Percentiles rank a stretch among this genome's conserved stretches.
Evolutionary conservation across 805 yeast genomes (phyloP).

Genomic region (Saccharomyces mikatae): DNA sequence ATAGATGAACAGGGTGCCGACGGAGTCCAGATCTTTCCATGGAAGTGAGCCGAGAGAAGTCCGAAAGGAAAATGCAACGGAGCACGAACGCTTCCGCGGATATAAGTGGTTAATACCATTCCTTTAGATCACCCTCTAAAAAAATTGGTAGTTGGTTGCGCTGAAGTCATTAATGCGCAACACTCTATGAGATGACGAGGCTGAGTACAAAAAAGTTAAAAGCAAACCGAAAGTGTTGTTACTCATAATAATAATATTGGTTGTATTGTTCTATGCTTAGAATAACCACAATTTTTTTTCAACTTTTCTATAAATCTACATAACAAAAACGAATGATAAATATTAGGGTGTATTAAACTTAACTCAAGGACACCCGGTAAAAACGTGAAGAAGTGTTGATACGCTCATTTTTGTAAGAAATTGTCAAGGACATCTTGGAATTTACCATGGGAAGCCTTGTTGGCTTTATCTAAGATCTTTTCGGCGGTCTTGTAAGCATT

Average conservation of each 20-base stretch:
- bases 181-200: not conserved
- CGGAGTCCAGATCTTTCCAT: not conserved
- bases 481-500: constrained; percentile 62
- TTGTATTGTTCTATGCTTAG: not conserved
- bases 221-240: not conserved
- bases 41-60: not conserved
- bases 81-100: not conserved
- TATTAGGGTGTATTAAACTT: not conserved
- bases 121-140: not conserved
- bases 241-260: not conserved
- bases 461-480: constrained; percentile 56
- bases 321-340: not conserved
- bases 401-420: constrained; percentile 25
- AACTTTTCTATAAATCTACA: not conserved
- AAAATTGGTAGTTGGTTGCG: not conserved
- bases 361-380: not conserved
- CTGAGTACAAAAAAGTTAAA: not conserved
- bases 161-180: not conserved
- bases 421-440: constrained; percentile 57
- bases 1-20: not conserved
- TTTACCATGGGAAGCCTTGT: constrained; percentile 72
- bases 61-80: not conserved
- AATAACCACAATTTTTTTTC: not conserved
- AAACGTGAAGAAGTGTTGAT: not conserved
- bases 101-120: not conserved